Evolutionary conservation across 805 yeast genomes (phyloP), one percentile per base, ranked within the genome.

Genomic region (Blastobotrys americana): DNA sequence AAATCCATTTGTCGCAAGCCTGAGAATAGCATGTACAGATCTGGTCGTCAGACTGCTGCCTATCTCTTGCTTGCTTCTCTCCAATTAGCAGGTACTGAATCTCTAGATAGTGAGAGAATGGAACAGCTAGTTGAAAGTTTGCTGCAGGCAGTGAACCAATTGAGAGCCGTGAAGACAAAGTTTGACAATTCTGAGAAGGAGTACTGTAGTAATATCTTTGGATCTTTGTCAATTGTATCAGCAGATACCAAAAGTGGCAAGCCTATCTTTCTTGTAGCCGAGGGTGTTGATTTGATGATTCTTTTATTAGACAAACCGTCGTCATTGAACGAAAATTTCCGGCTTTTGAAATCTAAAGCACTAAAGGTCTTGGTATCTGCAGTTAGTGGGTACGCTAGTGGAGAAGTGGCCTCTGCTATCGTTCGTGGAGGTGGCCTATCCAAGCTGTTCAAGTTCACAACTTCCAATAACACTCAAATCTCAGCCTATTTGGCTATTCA

Each of bases 261-360:
- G 33, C 37, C 44, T 31, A 19, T 10, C 13, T 48, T 54, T 41
- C 28, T 46, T 8, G 41, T 48, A 3, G 21, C n/a, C 4, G 57
- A 54, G 35, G 57, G 55, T 4, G 39, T 51, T 5, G 56, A 54
- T 37, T 45, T 54, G 6, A 22, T 53, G 49, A 19, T 49, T 2
- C 28, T 51, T 8, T 37, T 53, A n/a, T 15, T 43, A n/a, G 17
- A 17, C 6, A n/a, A n/a, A n/a, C n/a, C n/a, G n/a, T 8, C 31
- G 13, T 25, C 31, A 39, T 20, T 5, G 45, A 41, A 17, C n/a
- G 45, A n/a, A 36, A 37, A 9, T 50, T 47, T 13, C 13, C 8
- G 31, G 10, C 31, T 9, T 45, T 37, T 39, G 3, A 15, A 21
- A 17, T 10, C 31, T 2, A 27, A 35, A 13, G 51, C 46, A 3